phyloP scores from a whole-genome alignment of 148 eudicot species.

The Rhododendron mucronatum region DNA sequence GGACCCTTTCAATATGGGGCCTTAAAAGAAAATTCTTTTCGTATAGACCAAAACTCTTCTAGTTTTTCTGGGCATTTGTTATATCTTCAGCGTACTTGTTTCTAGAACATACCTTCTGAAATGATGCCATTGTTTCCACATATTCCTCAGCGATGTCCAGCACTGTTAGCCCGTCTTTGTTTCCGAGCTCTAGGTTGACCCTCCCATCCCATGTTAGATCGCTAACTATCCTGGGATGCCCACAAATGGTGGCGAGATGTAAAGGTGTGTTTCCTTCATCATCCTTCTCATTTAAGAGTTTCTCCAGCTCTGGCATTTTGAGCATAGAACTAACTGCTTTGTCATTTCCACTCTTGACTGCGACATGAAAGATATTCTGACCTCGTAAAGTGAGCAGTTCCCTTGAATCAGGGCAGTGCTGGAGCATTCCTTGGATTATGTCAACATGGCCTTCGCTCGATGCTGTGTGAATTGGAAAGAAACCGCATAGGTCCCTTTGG shows the following conservation, averaged over 20 bases:
- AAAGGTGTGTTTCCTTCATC: slow-evolving; percentile 26
- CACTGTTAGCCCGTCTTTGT: slow-evolving; percentile 15
- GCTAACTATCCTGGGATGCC: slow-evolving; percentile 14
- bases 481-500: slow-evolving; percentile 14
- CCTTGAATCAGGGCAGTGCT: slow-evolving; percentile 18
- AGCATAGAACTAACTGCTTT: slow-evolving; percentile 15
- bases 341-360: slow-evolving; percentile 6
- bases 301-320: slow-evolving; percentile 14
- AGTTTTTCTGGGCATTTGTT: neutral
- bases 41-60: neutral
- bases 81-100: no score
- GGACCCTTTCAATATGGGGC: neutral
- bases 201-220: slow-evolving; percentile 2
- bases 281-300: slow-evolving; percentile 23
- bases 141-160: slow-evolving; percentile 27
- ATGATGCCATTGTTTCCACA: slow-evolving; percentile 18
- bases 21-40: neutral
- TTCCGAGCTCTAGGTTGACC: slow-evolving; percentile 11
- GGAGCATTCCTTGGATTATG: slow-evolving; percentile 20
- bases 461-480: slow-evolving; percentile 28
- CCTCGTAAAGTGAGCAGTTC: slow-evolving; percentile 21
- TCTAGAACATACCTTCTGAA: slow-evolving; percentile 13
- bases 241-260: slow-evolving; percentile 22
- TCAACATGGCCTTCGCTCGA: slow-evolving; percentile 10
- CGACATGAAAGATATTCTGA: slow-evolving; percentile 25